A percentile compares a stretch with the other conserved stretches of the same genome.
Conservation (phyloP, 805 yeast genomes). For the Wickerhamomyces bisporus region DNA sequence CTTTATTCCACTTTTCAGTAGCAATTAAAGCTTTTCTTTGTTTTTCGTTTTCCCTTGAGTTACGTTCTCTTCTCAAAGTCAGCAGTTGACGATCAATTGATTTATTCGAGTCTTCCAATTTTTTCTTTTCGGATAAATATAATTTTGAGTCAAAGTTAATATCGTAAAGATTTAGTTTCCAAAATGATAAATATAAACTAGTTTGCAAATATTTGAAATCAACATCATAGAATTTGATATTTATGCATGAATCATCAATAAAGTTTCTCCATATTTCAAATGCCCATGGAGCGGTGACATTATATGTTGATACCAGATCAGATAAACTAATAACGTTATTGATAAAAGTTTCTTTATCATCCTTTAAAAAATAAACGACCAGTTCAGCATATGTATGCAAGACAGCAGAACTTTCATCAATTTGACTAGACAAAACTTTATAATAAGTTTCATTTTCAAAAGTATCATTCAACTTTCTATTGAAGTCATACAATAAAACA, state of each 20-base stretch:
- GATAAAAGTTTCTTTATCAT: conserved; percentile 26
- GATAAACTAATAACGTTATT: conserved; percentile 35
- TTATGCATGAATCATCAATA: conserved; percentile 14
- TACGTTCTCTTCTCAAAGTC: conserved; percentile 8
- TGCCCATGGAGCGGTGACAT: conserved; percentile 55
- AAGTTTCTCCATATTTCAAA: conserved; percentile 72
- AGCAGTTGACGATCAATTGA: conserved; percentile 33
- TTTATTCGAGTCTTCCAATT: conserved; percentile 31
- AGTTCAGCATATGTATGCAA: conserved; percentile 60
- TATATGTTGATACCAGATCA: conserved; percentile 36
- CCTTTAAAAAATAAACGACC: conserved; percentile 43
- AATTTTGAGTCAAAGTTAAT: conserved; percentile 46
- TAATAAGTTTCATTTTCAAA: conserved; percentile 39
- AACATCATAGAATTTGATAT: conserved; percentile 12
- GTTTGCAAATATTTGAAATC: conserved; percentile 28
- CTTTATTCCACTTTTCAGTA: conserved; percentile 7
- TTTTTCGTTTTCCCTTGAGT: conserved; percentile 18
- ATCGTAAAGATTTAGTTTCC: conserved; percentile 72
- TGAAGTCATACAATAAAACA: conserved; percentile 50
- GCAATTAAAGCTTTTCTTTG: conserved; percentile 14
- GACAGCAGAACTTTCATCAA: conserved; percentile 68
- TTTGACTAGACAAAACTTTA: conserved; percentile 65
- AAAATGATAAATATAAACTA: conserved; percentile 55
- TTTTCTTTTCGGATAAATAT: conserved; percentile 44
- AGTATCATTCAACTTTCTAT: conserved; percentile 32